These are phyloP conservation scores for Colletotrichum sojae DNA, from an alignment of 2,329 filamentous ascomycete genomes.

Conservation along the genomic window DNA sequence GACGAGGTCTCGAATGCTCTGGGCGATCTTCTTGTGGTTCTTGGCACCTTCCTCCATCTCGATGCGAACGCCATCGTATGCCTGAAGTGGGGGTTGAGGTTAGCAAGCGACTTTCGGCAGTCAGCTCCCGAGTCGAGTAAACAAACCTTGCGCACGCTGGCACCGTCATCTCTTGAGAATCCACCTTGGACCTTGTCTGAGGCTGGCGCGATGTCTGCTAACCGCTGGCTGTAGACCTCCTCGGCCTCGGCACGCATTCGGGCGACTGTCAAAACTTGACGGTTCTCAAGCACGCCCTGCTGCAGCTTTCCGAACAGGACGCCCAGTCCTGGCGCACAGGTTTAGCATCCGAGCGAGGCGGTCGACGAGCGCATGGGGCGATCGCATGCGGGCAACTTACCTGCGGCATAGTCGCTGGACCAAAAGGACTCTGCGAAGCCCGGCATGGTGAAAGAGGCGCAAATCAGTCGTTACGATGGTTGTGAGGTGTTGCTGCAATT, in stretches of 20 bases:
- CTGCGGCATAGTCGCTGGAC: constrained; percentile 97
- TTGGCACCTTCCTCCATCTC: constrained; percentile 94
- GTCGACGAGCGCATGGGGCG: not conserved
- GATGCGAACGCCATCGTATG: constrained; percentile 91
- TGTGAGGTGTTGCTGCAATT: constrained; percentile 16
- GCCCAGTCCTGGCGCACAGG: constrained; percentile 74
- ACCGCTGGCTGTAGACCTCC: constrained; percentile 85
- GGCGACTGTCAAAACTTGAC: constrained; percentile 91
- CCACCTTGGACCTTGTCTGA: constrained; percentile 88
- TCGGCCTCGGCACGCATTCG: constrained; percentile 96
- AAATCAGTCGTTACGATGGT: constrained; percentile 19
- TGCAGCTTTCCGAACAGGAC: constrained; percentile 97
- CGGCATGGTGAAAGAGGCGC: constrained; percentile 72
- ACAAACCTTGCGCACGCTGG: constrained; percentile 84
- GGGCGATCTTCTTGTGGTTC: constrained; percentile 95
- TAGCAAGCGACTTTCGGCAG: constrained; percentile 35
- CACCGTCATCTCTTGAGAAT: constrained; percentile 93
- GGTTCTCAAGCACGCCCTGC: constrained; percentile 95
- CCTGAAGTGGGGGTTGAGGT: constrained; percentile 64
- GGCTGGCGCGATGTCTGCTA: constrained; percentile 85
- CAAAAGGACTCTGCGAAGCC: constrained; percentile 97
- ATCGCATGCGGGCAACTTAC: constrained; percentile 60
- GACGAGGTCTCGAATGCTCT: constrained; percentile 95
- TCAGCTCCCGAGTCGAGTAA: constrained; percentile 15
- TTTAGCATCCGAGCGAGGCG: constrained; percentile 13